Conservation (phyloP, 805 yeast species). For the Tetrapisispora namnaoensis region DNA sequence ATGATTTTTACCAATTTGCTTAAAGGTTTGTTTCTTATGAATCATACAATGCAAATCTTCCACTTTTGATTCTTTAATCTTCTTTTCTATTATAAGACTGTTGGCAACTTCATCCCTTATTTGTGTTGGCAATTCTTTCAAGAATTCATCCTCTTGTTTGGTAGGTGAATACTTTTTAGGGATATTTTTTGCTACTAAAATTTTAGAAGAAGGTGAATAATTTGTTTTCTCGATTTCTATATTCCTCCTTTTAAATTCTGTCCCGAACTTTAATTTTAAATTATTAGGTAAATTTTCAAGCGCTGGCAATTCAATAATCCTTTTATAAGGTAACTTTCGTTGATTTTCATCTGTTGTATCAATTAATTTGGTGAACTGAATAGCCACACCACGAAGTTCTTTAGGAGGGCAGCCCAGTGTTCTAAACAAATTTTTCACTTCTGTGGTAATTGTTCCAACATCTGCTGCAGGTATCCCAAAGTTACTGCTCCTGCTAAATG, state of each 20-base stretch:
- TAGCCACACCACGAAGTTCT: constrained; percentile 72
- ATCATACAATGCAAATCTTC: constrained; percentile 10
- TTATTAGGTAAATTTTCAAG: constrained; percentile 8
- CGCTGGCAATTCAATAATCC: not conserved
- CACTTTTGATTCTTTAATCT: constrained; percentile 15
- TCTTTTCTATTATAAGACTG: constrained; percentile 34
- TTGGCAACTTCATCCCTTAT: constrained; percentile 51
- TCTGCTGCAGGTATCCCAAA: constrained; percentile 56
- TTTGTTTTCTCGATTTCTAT: constrained; percentile 3
- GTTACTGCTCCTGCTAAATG: constrained; percentile 45
- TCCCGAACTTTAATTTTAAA: constrained; percentile 10
- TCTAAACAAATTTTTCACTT: constrained; percentile 46
- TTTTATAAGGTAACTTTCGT: constrained; percentile 2
- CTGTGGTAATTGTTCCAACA: constrained; percentile 50
- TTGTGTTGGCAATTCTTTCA: constrained; percentile 54
- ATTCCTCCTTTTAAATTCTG: constrained; percentile 10
- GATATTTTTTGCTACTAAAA: not conserved
- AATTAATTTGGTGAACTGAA: constrained; percentile 54
- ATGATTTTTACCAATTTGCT: constrained; percentile 10
- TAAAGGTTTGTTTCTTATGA: constrained; percentile 8
- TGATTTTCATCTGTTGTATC: constrained; percentile 19
- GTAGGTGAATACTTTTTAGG: constrained; percentile 13
- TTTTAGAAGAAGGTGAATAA: constrained; percentile 1
- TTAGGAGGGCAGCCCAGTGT: constrained; percentile 47
- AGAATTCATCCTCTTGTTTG: constrained; percentile 55